phyloP scores from a whole-genome alignment of 768 basidiomycete genomes.

The Tricholoma sp. region DNA sequence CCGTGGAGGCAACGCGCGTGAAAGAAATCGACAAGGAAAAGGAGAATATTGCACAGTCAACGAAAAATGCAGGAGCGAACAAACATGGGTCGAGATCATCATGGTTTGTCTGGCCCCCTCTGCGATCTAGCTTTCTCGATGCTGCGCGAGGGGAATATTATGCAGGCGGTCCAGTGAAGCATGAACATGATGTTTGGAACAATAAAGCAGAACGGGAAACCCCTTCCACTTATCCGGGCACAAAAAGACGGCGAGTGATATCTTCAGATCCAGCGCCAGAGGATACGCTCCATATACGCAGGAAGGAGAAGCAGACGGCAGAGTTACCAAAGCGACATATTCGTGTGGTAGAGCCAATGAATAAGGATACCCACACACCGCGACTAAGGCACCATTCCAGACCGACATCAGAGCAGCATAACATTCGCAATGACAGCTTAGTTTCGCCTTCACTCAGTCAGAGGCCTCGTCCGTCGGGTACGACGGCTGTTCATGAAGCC shows the following conservation, averaged over 20 bases:
- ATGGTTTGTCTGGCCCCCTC: slow-evolving; percentile 6
- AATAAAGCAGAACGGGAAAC: not conserved
- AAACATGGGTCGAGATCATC: not conserved
- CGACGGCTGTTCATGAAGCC: not conserved
- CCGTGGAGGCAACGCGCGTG: not conserved
- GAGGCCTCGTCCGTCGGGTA: not conserved
- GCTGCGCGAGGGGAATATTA: not conserved
- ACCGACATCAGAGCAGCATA: not conserved
- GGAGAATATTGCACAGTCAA: not conserved
- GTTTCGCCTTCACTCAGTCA: not conserved
- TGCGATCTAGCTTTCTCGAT: not conserved
- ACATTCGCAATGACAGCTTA: not conserved
- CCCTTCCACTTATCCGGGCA: not conserved
- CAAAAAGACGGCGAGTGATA: not conserved
- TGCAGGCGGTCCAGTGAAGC: slow-evolving; percentile 3
- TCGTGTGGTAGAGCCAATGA: not conserved
- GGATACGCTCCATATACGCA: not conserved
- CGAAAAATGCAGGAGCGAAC: too few relatives aligned
- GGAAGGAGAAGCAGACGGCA: not conserved
- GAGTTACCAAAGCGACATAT: not conserved
- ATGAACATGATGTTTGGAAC: not conserved
- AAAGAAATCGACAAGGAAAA: not conserved
- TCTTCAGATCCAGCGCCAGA: not conserved
- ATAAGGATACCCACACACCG: not conserved
- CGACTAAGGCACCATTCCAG: not conserved